Conservation (phyloP, 2,329 filamentous ascomycete genomes). For the Colletotrichum paranaense region DNA sequence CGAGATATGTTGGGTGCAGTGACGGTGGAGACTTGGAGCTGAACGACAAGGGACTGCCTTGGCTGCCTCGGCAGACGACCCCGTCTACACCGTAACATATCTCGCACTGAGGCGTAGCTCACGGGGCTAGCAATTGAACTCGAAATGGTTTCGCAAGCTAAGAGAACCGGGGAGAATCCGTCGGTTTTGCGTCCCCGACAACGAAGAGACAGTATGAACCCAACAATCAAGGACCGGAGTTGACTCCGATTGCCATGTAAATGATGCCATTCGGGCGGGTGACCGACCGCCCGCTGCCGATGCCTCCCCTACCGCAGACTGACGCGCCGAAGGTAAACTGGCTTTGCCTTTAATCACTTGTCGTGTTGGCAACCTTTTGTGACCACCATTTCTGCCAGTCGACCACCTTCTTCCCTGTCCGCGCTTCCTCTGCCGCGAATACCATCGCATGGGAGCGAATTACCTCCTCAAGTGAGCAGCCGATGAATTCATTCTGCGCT, state of each 20-base stretch:
- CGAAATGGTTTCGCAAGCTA: not conserved
- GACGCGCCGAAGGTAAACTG: not conserved
- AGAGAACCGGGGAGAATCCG: constrained; percentile 8
- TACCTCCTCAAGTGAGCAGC: constrained; percentile 86
- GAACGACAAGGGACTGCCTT: not conserved
- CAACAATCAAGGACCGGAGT: not conserved
- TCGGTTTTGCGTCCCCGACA: not conserved
- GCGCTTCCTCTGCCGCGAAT: constrained; percentile 92
- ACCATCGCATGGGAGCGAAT: constrained; percentile 93
- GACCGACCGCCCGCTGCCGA: not conserved
- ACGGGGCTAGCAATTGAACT: not conserved
- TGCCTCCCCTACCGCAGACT: not conserved
- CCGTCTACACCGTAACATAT: not conserved
- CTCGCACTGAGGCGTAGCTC: not conserved
- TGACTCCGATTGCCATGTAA: not conserved
- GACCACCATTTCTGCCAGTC: constrained; percentile 84
- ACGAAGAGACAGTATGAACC: not conserved
- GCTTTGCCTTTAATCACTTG: not conserved
- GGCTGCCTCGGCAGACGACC: not conserved
- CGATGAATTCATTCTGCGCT: constrained; percentile 81
- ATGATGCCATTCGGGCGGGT: not conserved
- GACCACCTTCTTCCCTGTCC: constrained; percentile 75
- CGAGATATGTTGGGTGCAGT: not conserved
- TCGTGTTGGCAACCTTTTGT: constrained; percentile 40
- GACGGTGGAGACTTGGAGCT: not conserved